phyloP scores from a whole-genome alignment of 2,329 filamentous ascomycete species.

The Arthrinium puccinioides region DNA sequence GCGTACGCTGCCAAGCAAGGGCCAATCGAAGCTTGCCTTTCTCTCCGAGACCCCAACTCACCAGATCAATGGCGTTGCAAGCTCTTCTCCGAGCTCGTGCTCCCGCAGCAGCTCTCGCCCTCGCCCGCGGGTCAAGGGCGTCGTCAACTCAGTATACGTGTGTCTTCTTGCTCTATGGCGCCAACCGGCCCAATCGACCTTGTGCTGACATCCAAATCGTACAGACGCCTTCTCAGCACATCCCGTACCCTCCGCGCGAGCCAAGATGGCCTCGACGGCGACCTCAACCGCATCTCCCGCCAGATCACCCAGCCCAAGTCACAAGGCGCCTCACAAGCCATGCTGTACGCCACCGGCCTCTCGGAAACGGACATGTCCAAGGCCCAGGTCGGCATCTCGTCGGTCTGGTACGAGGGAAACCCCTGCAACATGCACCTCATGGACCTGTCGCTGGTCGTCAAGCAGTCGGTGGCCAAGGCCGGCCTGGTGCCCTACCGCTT shows the following conservation, averaged over 20 bases:
- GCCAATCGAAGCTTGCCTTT: slow-evolving; percentile 1
- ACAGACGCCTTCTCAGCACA: slow-evolving; percentile 43
- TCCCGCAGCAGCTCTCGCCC: slow-evolving; percentile 18
- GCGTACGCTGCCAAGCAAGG: no score
- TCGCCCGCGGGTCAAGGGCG: slow-evolving; percentile 15
- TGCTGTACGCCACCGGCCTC: slow-evolving; percentile 94
- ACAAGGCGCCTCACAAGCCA: slow-evolving; percentile 96
- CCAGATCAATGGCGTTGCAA: slow-evolving; percentile 19
- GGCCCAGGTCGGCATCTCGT: slow-evolving; percentile 95
- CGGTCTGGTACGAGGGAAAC: slow-evolving; percentile 96
- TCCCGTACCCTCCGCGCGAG: slow-evolving; percentile 38
- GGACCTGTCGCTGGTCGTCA: slow-evolving; percentile 74
- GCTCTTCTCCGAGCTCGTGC: slow-evolving; percentile 22
- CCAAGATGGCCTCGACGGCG: slow-evolving; percentile 38
- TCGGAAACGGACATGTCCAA: slow-evolving; percentile 85
- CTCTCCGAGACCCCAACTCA: slow-evolving; percentile 1
- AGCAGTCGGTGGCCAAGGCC: slow-evolving; percentile 54
- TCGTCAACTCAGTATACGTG: slow-evolving; percentile 21
- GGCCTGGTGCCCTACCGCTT: slow-evolving; percentile 92
- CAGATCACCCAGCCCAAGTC: slow-evolving; percentile 94
- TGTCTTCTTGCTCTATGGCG: slow-evolving; percentile 3
- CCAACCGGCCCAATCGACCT: neutral
- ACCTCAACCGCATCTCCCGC: slow-evolving; percentile 78
- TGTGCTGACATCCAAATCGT: neutral
- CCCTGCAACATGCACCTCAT: slow-evolving; percentile 99